Conservation (phyloP, 2,329 filamentous ascomycete species). For the Stachybotrys echinatus region DNA sequence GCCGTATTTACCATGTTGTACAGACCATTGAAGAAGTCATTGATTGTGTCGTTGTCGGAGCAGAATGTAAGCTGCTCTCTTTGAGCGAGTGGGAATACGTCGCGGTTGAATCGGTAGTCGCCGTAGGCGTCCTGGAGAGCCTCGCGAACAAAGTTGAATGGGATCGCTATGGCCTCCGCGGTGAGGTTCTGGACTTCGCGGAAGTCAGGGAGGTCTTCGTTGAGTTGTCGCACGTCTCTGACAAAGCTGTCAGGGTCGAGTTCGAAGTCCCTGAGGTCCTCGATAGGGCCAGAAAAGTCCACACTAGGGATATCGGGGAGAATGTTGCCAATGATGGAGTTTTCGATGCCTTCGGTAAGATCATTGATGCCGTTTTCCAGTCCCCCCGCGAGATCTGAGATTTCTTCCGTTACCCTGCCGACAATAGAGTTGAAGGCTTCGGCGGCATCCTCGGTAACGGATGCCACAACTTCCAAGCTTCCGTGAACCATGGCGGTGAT, state of each 20-base stretch:
- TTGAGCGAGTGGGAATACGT: conserved; percentile 73
- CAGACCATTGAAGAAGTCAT: conserved; percentile 75
- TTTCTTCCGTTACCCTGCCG: conserved; percentile 48
- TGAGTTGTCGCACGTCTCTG: conserved; percentile 64
- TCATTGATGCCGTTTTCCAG: conserved; percentile 42
- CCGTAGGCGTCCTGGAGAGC: conserved; percentile 67
- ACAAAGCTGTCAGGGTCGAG: conserved; percentile 64
- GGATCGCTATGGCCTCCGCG: conserved; percentile 64
- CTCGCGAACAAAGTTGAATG: conserved; percentile 74
- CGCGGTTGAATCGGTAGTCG: conserved; percentile 71
- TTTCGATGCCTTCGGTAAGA: conserved; percentile 37
- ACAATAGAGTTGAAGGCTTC: conserved; percentile 44
- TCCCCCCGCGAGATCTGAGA: conserved; percentile 53
- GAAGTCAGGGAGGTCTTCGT: conserved; percentile 77
- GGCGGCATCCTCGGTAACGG: conserved; percentile 48
- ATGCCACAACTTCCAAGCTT: conserved; percentile 62
- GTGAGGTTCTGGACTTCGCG: conserved; percentile 79
- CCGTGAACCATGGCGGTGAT: conserved; percentile 79
- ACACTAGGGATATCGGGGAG: conserved; percentile 43
- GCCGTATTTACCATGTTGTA: conserved; percentile 61
- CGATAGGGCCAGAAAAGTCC: conserved; percentile 60
- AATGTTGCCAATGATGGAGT: conserved; percentile 44
- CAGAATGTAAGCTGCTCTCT: conserved; percentile 86
- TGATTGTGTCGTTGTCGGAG: conserved; percentile 75
- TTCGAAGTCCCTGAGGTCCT: conserved; percentile 63